Percentiles rank a stretch among this genome's conserved stretches.
Conservation (phyloP, 306 rosid genomes). For the Cicer yamashitae region DNA sequence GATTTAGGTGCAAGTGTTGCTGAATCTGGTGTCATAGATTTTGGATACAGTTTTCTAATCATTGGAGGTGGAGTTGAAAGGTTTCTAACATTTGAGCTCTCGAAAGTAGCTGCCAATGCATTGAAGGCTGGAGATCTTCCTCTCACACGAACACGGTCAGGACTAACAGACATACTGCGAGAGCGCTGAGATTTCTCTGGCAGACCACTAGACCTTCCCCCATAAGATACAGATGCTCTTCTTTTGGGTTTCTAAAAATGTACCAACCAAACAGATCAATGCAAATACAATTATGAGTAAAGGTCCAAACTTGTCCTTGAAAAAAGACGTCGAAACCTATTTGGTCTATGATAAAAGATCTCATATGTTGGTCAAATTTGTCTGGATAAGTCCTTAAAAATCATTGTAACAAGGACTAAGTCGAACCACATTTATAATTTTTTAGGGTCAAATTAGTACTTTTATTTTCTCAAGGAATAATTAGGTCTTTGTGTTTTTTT, state of each 20-base stretch:
- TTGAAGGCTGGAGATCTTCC: conserved; percentile 99
- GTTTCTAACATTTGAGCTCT: conserved; percentile 72
- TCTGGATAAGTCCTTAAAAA: neutral
- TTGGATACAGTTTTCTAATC: conserved; percentile 81
- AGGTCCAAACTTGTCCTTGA: neutral
- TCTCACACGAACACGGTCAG: conserved; percentile 92
- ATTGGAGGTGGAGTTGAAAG: conserved; percentile 98
- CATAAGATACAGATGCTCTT: conserved; percentile 72
- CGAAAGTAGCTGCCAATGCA: conserved; percentile 90
- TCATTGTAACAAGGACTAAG: neutral
- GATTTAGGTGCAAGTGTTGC: conserved; percentile 62
- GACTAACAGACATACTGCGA: conserved; percentile 91
- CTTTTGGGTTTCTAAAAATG: conserved; percentile 84
- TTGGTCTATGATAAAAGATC: neutral
- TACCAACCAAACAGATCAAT: conserved; percentile 41
- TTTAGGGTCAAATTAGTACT: neutral
- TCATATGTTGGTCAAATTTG: neutral
- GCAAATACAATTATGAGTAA: conserved; percentile 17
- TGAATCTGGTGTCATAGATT: conserved; percentile 72
- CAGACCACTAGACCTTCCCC: conserved; percentile 80
- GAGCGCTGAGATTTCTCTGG: conserved; percentile 94
- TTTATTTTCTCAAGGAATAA: neutral
- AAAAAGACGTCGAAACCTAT: neutral
- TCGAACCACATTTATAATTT: neutral
- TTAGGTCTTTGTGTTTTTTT: neutral